Conservation (phyloP, 148 eudicot species). For the Rhododendron molle region DNA sequence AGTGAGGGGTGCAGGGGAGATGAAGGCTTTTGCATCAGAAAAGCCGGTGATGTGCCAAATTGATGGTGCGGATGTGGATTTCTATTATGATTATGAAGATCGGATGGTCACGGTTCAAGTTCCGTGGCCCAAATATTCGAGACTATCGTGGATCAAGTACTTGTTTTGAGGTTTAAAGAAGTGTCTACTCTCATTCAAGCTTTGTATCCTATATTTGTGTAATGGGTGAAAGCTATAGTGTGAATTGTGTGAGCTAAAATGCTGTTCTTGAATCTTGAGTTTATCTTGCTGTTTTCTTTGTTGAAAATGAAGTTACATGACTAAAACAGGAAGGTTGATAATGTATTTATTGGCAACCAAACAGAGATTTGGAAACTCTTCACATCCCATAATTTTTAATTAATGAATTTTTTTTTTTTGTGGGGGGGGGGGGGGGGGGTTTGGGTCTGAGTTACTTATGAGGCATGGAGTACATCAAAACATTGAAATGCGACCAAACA, state of each 20-base stretch:
- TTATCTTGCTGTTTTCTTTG: background rate
- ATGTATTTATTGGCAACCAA: background rate
- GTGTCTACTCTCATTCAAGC: conserved; percentile 24
- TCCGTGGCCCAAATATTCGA: conserved; percentile 26
- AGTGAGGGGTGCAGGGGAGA: conserved; percentile 29
- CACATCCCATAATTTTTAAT: too few species aligned
- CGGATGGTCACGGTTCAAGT: conserved; percentile 36
- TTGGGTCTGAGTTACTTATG: too few species aligned
- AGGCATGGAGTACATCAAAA: too few species aligned
- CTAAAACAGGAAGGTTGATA: background rate
- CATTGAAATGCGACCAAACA: too few species aligned
- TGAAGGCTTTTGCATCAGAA: conserved; percentile 35
- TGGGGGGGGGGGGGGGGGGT: too few species aligned
- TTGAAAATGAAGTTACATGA: background rate
- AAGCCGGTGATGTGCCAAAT: conserved; percentile 31
- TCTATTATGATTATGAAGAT: conserved; percentile 26
- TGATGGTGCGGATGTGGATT: conserved; percentile 26
- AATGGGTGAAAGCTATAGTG: background rate
- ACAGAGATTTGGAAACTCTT: background rate
- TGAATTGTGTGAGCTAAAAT: background rate
- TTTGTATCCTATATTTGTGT: conserved; percentile 20
- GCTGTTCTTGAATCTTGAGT: background rate
- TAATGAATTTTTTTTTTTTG: too few species aligned
- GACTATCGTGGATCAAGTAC: conserved; percentile 30
- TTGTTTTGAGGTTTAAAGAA: conserved; percentile 24